Percentiles rank a stretch among this genome's conserved stretches.
These are phyloP conservation scores for Candida pini DNA, from an alignment of 805 yeast species.

Conservation along the genomic window DNA sequence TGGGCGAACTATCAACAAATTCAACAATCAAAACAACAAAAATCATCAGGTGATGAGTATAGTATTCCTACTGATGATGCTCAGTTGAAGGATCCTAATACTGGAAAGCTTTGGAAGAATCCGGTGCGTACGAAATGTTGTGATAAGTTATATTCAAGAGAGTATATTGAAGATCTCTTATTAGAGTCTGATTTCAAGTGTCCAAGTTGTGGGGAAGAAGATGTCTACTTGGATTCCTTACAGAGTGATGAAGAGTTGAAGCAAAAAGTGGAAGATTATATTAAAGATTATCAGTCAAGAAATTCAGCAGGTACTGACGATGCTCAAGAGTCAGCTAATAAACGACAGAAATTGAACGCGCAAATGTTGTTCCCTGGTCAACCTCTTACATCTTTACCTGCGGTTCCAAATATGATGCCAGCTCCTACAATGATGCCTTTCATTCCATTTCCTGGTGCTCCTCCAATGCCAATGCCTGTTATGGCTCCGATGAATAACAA, in stretches of 20 bases:
- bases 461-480: constrained; percentile 8
- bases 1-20: constrained; percentile 85
- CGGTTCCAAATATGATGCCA: constrained; percentile 32
- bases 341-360: constrained; percentile 12
- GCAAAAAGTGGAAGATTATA: constrained; percentile 45
- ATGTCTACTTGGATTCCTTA: constrained; percentile 70
- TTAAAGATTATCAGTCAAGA: constrained; percentile 29
- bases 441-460: constrained; percentile 20
- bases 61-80: constrained; percentile 45
- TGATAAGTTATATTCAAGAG: constrained; percentile 48
- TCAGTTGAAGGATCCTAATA: constrained; percentile 61
- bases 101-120: constrained; percentile 53
- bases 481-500: not conserved
- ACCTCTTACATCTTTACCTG: constrained; percentile 19
- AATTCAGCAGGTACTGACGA: constrained; percentile 6
- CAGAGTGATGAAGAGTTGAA: constrained; percentile 56
- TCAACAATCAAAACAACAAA: constrained; percentile 33
- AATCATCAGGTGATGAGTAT: constrained; percentile 14
- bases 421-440: constrained; percentile 32
- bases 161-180: constrained; percentile 57
- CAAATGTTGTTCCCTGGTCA: constrained; percentile 11
- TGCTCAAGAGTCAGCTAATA: constrained; percentile 6
- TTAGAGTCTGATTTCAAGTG: constrained; percentile 85
- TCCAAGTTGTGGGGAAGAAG: constrained; percentile 76
- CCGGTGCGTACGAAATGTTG: constrained; percentile 83